phyloP scores from a whole-genome alignment of 768 basidiomycete genomes.

The Psilocybe sp. region DNA sequence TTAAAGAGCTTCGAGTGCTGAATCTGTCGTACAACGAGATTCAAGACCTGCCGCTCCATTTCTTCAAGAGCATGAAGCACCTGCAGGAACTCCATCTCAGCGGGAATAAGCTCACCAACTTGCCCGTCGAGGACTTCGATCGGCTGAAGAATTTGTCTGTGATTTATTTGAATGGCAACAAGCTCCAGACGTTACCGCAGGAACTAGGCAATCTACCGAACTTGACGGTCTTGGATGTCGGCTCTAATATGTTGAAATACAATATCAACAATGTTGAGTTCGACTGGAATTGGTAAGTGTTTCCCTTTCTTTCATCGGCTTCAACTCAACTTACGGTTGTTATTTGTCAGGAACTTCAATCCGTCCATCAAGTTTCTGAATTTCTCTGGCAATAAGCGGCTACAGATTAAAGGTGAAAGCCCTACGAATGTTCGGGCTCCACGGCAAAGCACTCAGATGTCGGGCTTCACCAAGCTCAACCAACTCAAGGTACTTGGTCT shows the following conservation, averaged over 20 bases:
- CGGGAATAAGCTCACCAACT: constrained; percentile 88
- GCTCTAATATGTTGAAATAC: constrained; percentile 91
- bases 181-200: constrained; percentile 86
- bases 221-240: constrained; percentile 83
- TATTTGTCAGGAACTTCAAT: constrained; percentile 84
- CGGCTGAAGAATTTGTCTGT: constrained; percentile 64
- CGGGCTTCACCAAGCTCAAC: constrained; percentile 80
- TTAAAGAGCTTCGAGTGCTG: constrained; percentile 76
- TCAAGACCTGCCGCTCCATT: constrained; percentile 77
- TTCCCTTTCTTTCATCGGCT: background rate
- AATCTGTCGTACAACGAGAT: constrained; percentile 96
- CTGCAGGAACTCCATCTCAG: constrained; percentile 90
- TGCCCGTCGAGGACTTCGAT: constrained; percentile 88
- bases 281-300: constrained; percentile 94
- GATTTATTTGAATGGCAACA: constrained; percentile 92
- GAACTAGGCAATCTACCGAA: constrained; percentile 82
- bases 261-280: constrained; percentile 98
- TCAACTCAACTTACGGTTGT: background rate
- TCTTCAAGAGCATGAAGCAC: constrained; percentile 65
- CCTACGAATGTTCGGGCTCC: background rate
- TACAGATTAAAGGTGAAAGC: constrained; percentile 85
- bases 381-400: constrained; percentile 91
- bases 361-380: constrained; percentile 91
- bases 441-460: constrained; percentile 33
- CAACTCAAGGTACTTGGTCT: constrained; percentile 87